A percentile compares a stretch with the other conserved stretches of the same genome.
phyloP scores from a whole-genome alignment of 2,329 filamentous ascomycete species.

The Dactylella cylindrospora region DNA sequence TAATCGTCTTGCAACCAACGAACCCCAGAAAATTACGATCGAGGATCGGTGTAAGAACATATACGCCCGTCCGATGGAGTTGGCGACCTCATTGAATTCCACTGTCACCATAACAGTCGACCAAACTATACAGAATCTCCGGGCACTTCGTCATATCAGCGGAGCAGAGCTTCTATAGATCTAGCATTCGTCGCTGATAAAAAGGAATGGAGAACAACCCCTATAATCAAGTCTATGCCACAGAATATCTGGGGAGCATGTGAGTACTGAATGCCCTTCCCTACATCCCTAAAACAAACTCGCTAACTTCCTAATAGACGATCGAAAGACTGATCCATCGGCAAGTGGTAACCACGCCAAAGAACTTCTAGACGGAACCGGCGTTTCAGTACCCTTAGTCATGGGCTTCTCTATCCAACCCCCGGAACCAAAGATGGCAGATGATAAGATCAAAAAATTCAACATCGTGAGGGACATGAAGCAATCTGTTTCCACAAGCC shows the following conservation, averaged over 20 bases:
- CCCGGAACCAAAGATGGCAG: neutral
- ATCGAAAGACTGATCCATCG: neutral
- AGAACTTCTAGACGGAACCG: neutral
- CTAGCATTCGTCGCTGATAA: neutral
- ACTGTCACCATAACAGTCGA: neutral
- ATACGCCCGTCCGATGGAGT: neutral
- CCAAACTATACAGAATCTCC: neutral
- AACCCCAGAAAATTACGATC: neutral
- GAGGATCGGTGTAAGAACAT: neutral
- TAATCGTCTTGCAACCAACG: neutral
- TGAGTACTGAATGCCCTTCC: neutral
- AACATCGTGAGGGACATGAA: conserved; percentile 12
- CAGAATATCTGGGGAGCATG: neutral
- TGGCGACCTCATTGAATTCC: neutral
- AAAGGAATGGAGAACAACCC: neutral
- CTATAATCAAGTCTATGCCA: neutral
- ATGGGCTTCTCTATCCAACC: conserved; percentile 3
- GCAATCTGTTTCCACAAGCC: neutral
- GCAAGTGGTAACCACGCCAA: neutral
- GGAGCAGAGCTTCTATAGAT: neutral
- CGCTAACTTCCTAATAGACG: neutral
- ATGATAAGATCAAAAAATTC: conserved; percentile 4
- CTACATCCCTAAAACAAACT: neutral
- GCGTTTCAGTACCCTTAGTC: conserved; percentile 1
- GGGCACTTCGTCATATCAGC: neutral